Conservation (phyloP, 768 basidiomycete genomes). For the Trametes meyenii region DNA sequence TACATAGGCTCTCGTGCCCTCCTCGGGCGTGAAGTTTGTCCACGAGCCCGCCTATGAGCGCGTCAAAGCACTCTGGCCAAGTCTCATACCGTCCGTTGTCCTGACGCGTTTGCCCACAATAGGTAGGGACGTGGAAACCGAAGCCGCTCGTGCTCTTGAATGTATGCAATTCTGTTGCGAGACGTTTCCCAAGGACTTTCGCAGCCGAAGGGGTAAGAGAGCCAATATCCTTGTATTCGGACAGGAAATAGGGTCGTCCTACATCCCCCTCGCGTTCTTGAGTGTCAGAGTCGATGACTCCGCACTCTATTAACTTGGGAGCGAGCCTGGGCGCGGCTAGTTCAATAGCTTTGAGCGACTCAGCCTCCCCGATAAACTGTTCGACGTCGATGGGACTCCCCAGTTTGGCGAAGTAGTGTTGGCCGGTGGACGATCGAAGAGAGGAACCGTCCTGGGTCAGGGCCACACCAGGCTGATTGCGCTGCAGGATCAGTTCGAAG, state of each 20-base stretch:
- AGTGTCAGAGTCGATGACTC: slow-evolving; percentile 36
- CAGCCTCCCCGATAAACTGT: slow-evolving; percentile 70
- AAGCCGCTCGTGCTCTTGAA: slow-evolving; percentile 57
- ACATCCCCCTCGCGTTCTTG: slow-evolving; percentile 33
- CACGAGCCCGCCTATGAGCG: slow-evolving; percentile 62
- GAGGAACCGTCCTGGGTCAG: slow-evolving; percentile 50
- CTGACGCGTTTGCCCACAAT: slow-evolving; percentile 72
- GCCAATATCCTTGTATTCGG: slow-evolving; percentile 68
- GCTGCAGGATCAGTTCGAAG: slow-evolving; percentile 49
- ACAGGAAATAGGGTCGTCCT: slow-evolving; percentile 66
- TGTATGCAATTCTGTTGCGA: slow-evolving; percentile 69
- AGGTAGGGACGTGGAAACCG: slow-evolving; percentile 76
- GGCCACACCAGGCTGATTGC: slow-evolving; percentile 51
- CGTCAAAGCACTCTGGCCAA: slow-evolving; percentile 71
- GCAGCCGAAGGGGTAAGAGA: slow-evolving; percentile 51
- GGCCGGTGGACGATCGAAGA: slow-evolving; percentile 59
- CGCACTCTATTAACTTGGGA: slow-evolving; percentile 57
- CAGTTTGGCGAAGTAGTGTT: slow-evolving; percentile 62
- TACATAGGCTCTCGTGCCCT: slow-evolving; percentile 47
- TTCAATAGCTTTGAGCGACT: slow-evolving; percentile 65
- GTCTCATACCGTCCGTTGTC: slow-evolving; percentile 72
- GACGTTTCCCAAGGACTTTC: slow-evolving; percentile 53
- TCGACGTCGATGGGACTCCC: slow-evolving; percentile 56
- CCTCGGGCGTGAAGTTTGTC: slow-evolving; percentile 46
- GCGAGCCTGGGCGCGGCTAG: slow-evolving; percentile 69